These are phyloP conservation scores for Gyromitra esculenta DNA, from an alignment of 2,329 filamentous ascomycete genomes.

Conservation along the genomic window DNA sequence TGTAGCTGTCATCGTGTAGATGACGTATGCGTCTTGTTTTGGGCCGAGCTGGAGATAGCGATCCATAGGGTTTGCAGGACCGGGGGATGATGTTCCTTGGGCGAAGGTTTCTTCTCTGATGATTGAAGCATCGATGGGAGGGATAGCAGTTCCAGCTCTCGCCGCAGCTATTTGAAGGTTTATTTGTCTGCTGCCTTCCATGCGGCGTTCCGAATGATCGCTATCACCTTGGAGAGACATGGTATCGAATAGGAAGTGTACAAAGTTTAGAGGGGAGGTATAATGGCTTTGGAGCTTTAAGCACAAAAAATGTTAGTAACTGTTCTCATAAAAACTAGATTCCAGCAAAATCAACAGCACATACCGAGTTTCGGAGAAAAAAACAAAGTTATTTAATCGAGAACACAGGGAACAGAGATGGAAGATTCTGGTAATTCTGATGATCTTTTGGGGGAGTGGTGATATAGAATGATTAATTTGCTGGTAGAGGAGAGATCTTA, in stretches of 20 bases:
- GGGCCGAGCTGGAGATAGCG: conserved; percentile 46
- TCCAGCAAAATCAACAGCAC: neutral
- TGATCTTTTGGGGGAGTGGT: neutral
- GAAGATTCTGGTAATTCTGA: neutral
- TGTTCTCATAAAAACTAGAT: neutral
- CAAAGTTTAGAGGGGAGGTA: neutral
- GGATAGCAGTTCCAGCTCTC: conserved; percentile 41
- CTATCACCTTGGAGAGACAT: conserved; percentile 48
- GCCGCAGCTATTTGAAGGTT: conserved; percentile 51
- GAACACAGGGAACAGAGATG: neutral
- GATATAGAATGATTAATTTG: neutral
- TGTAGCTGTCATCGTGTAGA: conserved; percentile 50
- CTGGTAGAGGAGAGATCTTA: neutral
- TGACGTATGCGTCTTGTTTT: conserved; percentile 51
- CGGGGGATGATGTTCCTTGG: neutral
- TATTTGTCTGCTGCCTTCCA: conserved; percentile 50
- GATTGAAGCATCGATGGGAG: conserved; percentile 50
- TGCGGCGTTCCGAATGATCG: conserved; percentile 49
- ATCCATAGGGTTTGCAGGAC: conserved; percentile 46
- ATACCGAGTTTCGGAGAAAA: neutral
- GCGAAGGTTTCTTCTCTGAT: conserved; percentile 46
- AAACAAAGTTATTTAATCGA: neutral
- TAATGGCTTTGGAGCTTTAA: neutral
- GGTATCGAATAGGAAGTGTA: neutral
- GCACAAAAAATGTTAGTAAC: neutral